phyloP scores from a whole-genome alignment of 805 yeast species.

The Starmerella vaccinii region DNA sequence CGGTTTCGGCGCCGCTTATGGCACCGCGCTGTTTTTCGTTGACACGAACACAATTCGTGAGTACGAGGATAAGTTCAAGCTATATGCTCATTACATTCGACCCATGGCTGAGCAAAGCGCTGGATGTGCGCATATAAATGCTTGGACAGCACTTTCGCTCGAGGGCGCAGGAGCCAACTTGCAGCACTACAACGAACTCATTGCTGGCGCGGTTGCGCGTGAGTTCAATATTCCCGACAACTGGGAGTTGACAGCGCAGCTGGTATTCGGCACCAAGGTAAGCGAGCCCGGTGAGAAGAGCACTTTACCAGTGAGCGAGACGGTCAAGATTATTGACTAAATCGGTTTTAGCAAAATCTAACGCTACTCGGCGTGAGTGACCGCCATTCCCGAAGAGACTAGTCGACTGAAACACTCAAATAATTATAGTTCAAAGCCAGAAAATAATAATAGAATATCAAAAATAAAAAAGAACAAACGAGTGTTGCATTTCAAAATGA shows the following conservation, averaged over 20 bases:
- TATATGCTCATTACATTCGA: conserved; percentile 39
- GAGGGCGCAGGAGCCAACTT: conserved; percentile 42
- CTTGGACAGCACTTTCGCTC: conserved; percentile 42
- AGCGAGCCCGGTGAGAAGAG: conserved; percentile 34
- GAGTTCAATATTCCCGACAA: conserved; percentile 35
- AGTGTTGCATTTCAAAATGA: too few species aligned
- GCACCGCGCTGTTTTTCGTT: conserved; percentile 41
- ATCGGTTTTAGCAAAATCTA: too few species aligned
- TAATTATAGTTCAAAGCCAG: too few species aligned
- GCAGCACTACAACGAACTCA: conserved; percentile 43
- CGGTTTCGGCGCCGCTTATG: conserved; percentile 39
- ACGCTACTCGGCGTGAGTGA: too few species aligned
- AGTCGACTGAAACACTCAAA: too few species aligned
- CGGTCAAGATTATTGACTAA: conserved; percentile 23
- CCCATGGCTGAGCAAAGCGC: conserved; percentile 38
- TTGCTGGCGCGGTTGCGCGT: conserved; percentile 32
- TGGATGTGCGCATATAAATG: conserved; percentile 40
- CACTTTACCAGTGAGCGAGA: conserved; percentile 37
- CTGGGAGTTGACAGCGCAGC: conserved; percentile 42
- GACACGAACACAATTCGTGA: conserved; percentile 35
- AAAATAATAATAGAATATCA: too few species aligned
- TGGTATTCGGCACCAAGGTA: conserved; percentile 41
- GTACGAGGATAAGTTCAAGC: conserved; percentile 38
- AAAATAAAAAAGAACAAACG: too few species aligned
- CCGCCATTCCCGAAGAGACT: too few species aligned